Evolutionary conservation across 2,329 filamentous ascomycete species (phyloP).

Genomic region (Dothistroma septosporum): DNA sequence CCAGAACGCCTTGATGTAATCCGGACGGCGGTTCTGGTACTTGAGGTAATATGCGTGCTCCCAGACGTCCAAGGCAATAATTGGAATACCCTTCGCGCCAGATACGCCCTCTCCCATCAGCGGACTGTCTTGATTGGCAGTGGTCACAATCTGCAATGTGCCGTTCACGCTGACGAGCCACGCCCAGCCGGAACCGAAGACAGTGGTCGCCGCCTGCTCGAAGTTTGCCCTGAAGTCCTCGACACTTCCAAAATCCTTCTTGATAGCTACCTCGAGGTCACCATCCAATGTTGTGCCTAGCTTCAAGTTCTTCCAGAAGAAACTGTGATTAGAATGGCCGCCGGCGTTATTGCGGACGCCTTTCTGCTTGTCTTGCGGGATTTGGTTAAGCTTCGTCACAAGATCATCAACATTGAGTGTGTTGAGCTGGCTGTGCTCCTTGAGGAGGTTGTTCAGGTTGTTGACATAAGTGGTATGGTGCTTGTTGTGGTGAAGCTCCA

Average conservation of each 20-base stretch:
- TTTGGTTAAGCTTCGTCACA: conserved; percentile 45
- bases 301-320: conserved; percentile 82
- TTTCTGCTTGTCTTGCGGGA: conserved; percentile 63
- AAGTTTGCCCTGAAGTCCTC: conserved; percentile 65
- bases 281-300: conserved; percentile 58
- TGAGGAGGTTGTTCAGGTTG: conserved; percentile 66
- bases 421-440: conserved; percentile 50
- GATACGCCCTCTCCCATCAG: conserved; percentile 50
- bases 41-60: conserved; percentile 90
- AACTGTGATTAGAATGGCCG: conserved; percentile 86
- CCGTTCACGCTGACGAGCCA: conserved; percentile 67
- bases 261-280: conserved; percentile 58
- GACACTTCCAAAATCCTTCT: conserved; percentile 63
- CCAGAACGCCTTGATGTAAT: conserved; percentile 74
- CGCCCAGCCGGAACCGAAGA: conserved; percentile 84
- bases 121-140: conserved; percentile 74
- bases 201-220: conserved; percentile 59
- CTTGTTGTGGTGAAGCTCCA: conserved; percentile 75
- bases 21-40: conserved; percentile 72
- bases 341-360: conserved; percentile 84
- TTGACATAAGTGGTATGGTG: conserved; percentile 76
- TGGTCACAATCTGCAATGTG: conserved; percentile 68
- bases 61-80: conserved; percentile 86
- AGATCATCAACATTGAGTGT: conserved; percentile 50
- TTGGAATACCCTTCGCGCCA: conserved; percentile 47